phyloP scores from a whole-genome alignment of 441 rosid species.

The Cnidoscolus chayamansa region DNA sequence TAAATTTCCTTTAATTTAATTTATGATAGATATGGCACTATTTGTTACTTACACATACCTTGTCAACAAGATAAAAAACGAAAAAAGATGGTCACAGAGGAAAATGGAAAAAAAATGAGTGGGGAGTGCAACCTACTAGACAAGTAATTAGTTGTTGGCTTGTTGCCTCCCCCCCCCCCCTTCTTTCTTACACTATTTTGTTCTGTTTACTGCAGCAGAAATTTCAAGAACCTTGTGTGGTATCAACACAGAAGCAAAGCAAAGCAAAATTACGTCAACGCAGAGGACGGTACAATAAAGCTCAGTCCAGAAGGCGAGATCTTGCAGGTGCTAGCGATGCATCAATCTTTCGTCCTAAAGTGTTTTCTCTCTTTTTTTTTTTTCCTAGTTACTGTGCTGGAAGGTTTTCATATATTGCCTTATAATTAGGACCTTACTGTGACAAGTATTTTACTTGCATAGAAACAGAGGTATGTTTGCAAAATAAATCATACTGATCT shows the following conservation, averaged over 20 bases:
- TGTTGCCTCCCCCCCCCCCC: too few relatives aligned
- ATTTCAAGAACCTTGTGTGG: slow-evolving; percentile 18
- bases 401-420: background rate
- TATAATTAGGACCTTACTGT: background rate
- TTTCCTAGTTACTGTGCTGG: background rate
- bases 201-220: slow-evolving; percentile 11
- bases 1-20: too few relatives aligned
- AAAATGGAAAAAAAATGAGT: too few relatives aligned
- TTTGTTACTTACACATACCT: background rate
- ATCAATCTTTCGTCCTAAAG: background rate
- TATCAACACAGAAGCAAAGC: slow-evolving; percentile 13
- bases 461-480: background rate
- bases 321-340: slow-evolving; percentile 44
- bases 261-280: slow-evolving; percentile 17
- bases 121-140: too few relatives aligned
- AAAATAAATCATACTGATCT: background rate
- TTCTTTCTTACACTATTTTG: too few relatives aligned
- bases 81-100: too few relatives aligned
- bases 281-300: slow-evolving; percentile 14
- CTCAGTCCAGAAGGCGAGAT: slow-evolving; percentile 40
- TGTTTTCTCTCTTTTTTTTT: background rate
- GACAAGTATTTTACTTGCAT: too few relatives aligned
- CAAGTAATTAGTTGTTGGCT: too few relatives aligned
- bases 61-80: background rate
- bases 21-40: background rate